Percentiles rank a stretch among this genome's conserved stretches.
phyloP scores from a whole-genome alignment of 2,329 filamentous ascomycete genomes.

The Cladophialophora exuberans region DNA sequence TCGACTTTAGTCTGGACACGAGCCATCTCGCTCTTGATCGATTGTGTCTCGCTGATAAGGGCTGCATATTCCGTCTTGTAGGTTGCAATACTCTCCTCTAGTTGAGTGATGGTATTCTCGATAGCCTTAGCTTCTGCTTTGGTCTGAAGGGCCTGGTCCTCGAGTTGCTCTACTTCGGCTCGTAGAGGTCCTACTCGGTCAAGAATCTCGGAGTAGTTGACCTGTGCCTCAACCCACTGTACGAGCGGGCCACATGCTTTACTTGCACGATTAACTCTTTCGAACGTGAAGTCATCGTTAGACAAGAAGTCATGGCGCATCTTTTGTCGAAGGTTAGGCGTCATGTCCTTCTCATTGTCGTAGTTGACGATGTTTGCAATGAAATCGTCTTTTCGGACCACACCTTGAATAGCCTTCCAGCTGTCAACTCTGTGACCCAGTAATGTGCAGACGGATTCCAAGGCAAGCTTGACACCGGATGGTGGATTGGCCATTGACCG shows the following conservation, averaged over 20 bases:
- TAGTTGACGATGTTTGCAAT: conserved; percentile 98
- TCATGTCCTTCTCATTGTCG: conserved; percentile 96
- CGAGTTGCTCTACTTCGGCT: conserved; percentile 83
- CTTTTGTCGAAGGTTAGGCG: conserved; percentile 74
- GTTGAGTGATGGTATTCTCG: conserved; percentile 77
- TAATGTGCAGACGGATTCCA: conserved; percentile 95
- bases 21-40: conserved; percentile 96
- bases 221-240: conserved; percentile 95
- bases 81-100: conserved; percentile 87
- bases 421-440: conserved; percentile 86
- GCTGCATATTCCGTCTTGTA: conserved; percentile 97
- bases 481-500: conserved; percentile 95
- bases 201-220: conserved; percentile 96
- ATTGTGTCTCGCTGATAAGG: conserved; percentile 94
- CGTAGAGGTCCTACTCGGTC: conserved; percentile 91
- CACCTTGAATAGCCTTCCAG: conserved; percentile 88
- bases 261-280: conserved; percentile 92
- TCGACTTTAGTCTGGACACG: conserved; percentile 98
- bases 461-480: conserved; percentile 82
- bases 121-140: conserved; percentile 93
- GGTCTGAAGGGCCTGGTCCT: conserved; percentile 86
- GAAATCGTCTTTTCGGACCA: conserved; percentile 92
- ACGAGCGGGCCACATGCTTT: conserved; percentile 96
- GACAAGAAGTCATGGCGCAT: conserved; percentile 93
- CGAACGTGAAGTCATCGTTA: conserved; percentile 93